Base-by-base conservation (phyloP, 2,329 filamentous ascomycete species). In the Metarhizium robertsii region DNA sequence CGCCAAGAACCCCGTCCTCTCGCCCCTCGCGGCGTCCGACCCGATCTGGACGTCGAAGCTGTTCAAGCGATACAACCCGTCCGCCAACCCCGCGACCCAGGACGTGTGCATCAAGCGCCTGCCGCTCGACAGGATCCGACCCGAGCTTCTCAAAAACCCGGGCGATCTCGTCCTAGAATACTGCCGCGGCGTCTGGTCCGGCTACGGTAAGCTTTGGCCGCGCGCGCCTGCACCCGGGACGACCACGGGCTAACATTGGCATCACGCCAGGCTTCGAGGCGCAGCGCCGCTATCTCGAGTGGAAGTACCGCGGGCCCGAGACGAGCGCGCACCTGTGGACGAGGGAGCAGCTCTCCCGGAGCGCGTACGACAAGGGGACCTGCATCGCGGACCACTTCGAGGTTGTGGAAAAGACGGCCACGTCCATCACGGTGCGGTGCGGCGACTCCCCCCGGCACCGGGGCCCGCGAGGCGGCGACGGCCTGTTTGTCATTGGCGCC, bases 321-420 rank as follows among this genome's bases (percentile, higher is more conserved):
- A 86, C 84, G 0, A 72, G 76, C 2, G 64, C 73, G 50, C 81
- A 88, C 59, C 77, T 88, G 1, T 89, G 86, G 84, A 75, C 77
- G 2, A 71, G 67, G 3, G 68, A 76, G 11, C 75, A 84, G 53
- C 76, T 89, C 2, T 66, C 74, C 6, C 61, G 69, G n/a, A 81
- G 75, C 56, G 74, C 61, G 10, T 89, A 88, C 65, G 78, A 83
- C 20, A 73, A 78, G 43, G 85, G 85, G 38, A 86, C 85, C 1
- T 65, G 75, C 45, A 79, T 89, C 56, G 86, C 82, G 3, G 84
- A 89, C 65, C 86, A 89, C 67, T 89, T 89, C 64, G 83, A 88
- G 66, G 84, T 89, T 0, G 72, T 89, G 1, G 79, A 84, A 53
- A 85, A 85, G 69, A 84, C 79, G 0, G 72, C 79, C 0, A 76